Conservation (phyloP, 2,329 filamentous ascomycete genomes). For the Grosmannia serpens region DNA sequence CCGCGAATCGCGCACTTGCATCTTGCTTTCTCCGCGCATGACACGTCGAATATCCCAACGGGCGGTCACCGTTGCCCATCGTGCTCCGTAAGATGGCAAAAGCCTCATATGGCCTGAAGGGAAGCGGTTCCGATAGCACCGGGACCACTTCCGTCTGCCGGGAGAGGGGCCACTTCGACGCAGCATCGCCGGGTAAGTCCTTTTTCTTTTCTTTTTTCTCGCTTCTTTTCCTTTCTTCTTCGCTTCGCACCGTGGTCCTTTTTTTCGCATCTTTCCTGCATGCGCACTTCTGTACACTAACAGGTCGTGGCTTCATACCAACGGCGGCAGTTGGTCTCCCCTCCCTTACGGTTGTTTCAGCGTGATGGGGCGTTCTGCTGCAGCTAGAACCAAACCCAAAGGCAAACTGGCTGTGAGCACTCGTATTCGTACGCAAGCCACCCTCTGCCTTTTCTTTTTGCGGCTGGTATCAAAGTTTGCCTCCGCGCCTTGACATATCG, state of each 20-base stretch:
- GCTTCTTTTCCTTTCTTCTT: not conserved
- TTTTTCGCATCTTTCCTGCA: not conserved
- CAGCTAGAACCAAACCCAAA: too few relatives aligned
- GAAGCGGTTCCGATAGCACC: not conserved
- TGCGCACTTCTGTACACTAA: not conserved
- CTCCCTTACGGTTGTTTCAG: conserved; percentile 9
- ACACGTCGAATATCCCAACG: not conserved
- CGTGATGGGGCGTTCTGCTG: not conserved
- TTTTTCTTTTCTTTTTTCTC: not conserved
- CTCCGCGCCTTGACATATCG: too few relatives aligned
- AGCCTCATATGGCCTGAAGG: not conserved
- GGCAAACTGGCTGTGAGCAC: too few relatives aligned
- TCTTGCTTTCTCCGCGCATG: not conserved
- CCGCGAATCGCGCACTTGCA: not conserved
- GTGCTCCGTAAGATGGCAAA: not conserved
- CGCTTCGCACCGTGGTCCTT: not conserved
- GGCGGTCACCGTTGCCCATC: not conserved
- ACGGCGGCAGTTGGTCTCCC: conserved; percentile 5
- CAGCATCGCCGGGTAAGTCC: not conserved
- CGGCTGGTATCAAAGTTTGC: too few relatives aligned
- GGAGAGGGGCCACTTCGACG: not conserved
- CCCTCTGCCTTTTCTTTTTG: too few relatives aligned
- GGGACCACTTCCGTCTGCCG: not conserved
- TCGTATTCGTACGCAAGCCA: too few relatives aligned
- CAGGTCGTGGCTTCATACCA: not conserved